Evolutionary conservation across 306 rosid species (phyloP).

Genomic region (Cajanus cajan): DNA sequence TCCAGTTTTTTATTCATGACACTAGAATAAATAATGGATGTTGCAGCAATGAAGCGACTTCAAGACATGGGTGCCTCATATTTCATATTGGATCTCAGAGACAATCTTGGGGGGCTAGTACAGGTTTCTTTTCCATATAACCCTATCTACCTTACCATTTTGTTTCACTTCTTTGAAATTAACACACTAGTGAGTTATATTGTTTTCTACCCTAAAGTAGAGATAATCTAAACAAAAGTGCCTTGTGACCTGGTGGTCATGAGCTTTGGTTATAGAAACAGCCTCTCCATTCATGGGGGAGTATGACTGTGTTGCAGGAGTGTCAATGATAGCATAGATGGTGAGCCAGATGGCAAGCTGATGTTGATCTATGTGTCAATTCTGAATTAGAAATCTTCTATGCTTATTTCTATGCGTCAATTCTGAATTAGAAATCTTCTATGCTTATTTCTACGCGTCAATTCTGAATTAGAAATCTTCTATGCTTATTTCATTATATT

Average conservation of each 20-base stretch:
- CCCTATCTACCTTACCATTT: neutral
- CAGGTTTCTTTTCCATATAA: slow-evolving; percentile 58
- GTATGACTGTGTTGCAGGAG: neutral
- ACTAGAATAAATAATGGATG: slow-evolving; percentile 28
- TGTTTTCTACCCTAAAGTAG: neutral
- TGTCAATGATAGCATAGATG: neutral
- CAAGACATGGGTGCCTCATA: slow-evolving; percentile 86
- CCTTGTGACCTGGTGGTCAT: neutral
- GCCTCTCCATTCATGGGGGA: neutral
- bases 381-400: neutral
- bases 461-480: neutral
- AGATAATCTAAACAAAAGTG: slow-evolving; percentile 1
- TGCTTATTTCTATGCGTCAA: neutral
- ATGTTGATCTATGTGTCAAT: neutral
- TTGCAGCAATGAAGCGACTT: slow-evolving; percentile 91
- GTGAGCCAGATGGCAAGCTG: neutral
- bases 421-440: neutral
- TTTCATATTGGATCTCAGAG: slow-evolving; percentile 92
- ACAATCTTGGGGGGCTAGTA: slow-evolving; percentile 95
- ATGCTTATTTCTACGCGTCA: neutral
- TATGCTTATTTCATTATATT: neutral
- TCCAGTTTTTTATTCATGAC: neutral
- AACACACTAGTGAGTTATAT: neutral
- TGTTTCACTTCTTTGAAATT: neutral
- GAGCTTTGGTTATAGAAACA: neutral